Evolutionary conservation across 345 rosid genomes (phyloP), one percentile per base, ranked within the genome.

Genomic region (Sisymbrium altissimum): DNA sequence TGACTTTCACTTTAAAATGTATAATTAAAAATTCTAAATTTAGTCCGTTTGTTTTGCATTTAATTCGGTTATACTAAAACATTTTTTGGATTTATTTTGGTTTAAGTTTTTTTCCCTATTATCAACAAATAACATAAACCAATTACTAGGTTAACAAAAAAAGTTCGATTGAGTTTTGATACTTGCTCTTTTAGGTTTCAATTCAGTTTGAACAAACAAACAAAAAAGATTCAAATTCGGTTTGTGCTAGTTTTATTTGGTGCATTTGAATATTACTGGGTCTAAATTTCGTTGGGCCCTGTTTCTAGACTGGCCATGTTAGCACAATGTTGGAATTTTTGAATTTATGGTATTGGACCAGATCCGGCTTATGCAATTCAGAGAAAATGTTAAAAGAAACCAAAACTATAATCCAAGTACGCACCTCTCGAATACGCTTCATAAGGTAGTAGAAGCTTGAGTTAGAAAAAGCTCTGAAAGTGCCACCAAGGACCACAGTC

Each of bases 391-490:
- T 9, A n/a, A 54, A 55, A 55, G 30, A 60, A n/a, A n/a, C n/a
- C n/a, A n/a, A n/a, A n/a, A n/a, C n/a, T n/a, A n/a, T n/a, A n/a
- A 25, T 54, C 10, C 29, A 54, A 73, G 70, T 10, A 62, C 56
- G 44, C 10, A 88, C 97, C 94, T 92, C 92, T 64, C 81, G 69
- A 62, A 90, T 90, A 72, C 98, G 82, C 41, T 64, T 86, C 11
- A 75, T 84, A 36, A 92, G 88, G 65, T 81, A 86, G 62, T 92
- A 82, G 74, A 92, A 85, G 74, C 84, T 92, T 45, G 88, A 19
- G 72, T 88, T 88, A 46, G 95, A 87, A 75, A 92, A 92, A 6
- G 95, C 95, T 78, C 98, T 86, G 64, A 85, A 84, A 5, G 98
- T 90, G 6, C 98, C 98, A 17, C 91, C 83, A 2, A 92, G 80